Evolutionary conservation across 2,329 filamentous ascomycete genomes (phyloP).

Genomic region (Colletotrichum sojae): DNA sequence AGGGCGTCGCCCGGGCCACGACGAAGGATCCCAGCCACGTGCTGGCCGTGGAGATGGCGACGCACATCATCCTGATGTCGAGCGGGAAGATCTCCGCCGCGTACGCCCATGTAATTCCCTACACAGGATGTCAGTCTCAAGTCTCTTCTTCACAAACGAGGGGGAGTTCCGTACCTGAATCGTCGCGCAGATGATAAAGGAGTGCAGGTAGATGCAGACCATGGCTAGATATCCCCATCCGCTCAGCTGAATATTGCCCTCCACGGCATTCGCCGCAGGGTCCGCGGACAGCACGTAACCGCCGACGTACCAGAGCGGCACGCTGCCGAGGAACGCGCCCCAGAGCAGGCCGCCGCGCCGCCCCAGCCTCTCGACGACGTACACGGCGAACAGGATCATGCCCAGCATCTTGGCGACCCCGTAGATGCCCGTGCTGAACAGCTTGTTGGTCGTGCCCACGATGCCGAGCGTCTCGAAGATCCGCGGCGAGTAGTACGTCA

Average conservation of each 20-base stretch:
- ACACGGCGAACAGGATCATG: slow-evolving; percentile 56
- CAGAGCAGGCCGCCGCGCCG: slow-evolving; percentile 62
- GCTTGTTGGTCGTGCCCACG: slow-evolving; percentile 48
- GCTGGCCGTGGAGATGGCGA: slow-evolving; percentile 50
- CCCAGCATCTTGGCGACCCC: slow-evolving; percentile 54
- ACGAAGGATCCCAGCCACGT: slow-evolving; percentile 57
- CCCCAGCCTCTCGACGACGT: slow-evolving; percentile 62
- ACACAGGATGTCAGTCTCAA: neutral
- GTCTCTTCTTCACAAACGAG: neutral
- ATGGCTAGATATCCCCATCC: slow-evolving; percentile 60
- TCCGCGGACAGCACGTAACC: slow-evolving; percentile 52
- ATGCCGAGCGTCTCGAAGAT: slow-evolving; percentile 55
- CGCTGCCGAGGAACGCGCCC: slow-evolving; percentile 54
- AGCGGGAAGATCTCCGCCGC: slow-evolving; percentile 62
- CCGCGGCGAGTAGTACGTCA: slow-evolving; percentile 52
- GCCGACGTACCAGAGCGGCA: slow-evolving; percentile 55
- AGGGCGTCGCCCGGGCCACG: slow-evolving; percentile 55
- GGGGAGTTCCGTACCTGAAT: slow-evolving; percentile 47
- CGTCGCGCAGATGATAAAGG: slow-evolving; percentile 53
- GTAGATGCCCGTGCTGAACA: slow-evolving; percentile 57
- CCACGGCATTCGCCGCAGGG: slow-evolving; percentile 55
- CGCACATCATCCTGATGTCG: slow-evolving; percentile 54
- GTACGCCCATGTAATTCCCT: slow-evolving; percentile 58
- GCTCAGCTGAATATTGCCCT: slow-evolving; percentile 58
- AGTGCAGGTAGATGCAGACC: slow-evolving; percentile 56